phyloP scores from a whole-genome alignment of 495 filamentous ascomycete genomes.

The Amniculicola lignicola region DNA sequence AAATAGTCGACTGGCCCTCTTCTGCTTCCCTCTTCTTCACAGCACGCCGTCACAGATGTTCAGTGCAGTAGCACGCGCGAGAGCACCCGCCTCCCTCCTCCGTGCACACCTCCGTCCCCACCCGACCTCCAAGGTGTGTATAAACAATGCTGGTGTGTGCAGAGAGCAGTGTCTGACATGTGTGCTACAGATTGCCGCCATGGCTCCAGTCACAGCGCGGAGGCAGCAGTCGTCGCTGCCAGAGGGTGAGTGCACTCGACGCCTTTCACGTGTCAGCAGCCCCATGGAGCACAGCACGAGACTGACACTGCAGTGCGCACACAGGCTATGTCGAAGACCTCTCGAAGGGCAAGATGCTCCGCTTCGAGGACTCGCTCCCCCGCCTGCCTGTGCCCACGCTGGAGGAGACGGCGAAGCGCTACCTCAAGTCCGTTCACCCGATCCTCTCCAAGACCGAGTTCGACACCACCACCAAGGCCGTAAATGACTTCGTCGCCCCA shows the following conservation, averaged over 20 bases:
- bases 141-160: not conserved
- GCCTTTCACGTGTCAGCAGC: conserved; percentile 26
- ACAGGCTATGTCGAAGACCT: conserved; percentile 88
- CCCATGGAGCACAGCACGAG: not conserved
- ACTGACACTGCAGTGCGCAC: conserved; percentile 3
- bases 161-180: not conserved
- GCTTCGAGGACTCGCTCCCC: conserved; percentile 94
- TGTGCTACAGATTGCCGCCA: conserved; percentile 40
- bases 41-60: conserved; percentile 30
- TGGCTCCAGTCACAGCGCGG: conserved; percentile 52
- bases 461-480: conserved; percentile 72
- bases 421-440: conserved; percentile 88
- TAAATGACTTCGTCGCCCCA: conserved; percentile 76
- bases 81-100: conserved; percentile 34
- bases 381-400: conserved; percentile 86
- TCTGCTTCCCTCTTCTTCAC: not conserved
- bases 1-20: not conserved
- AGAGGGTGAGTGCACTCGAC: conserved; percentile 45
- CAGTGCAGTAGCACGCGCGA: conserved; percentile 35
- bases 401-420: conserved; percentile 86
- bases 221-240: conserved; percentile 60
- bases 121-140: conserved; percentile 23
- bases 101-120: conserved; percentile 15
- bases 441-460: conserved; percentile 71
- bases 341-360: conserved; percentile 87